Base-by-base conservation (phyloP, 768 basidiomycete genomes). In the Amanita rubescens region DNA sequence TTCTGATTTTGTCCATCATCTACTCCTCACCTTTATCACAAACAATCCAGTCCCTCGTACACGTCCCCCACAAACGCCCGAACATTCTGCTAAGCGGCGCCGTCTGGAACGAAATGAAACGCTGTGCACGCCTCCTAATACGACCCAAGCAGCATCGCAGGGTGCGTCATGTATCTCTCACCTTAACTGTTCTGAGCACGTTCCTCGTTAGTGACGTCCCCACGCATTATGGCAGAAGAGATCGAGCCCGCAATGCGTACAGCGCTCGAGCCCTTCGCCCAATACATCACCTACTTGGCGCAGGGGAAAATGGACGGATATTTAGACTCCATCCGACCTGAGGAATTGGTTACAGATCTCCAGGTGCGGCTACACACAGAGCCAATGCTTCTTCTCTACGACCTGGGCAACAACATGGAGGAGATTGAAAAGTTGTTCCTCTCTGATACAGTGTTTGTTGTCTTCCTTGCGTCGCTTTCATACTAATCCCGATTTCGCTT, bases 361-460 rank as follows among this genome's bases (percentile, higher is more conserved):
- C 22, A 32, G 17, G 44, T 54, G 44, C 17, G 20, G 41, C 34
- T 48, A 32, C 41, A 33, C 33, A 53, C 9, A 34, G 24, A 57
- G 22, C 56, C 52, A 49, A 49, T 46, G 34, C 56, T 57, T 57
- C 56, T 57, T 52, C 41, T 57, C 47, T 46, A 57, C 43, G 56
- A 25, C 30, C 56, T 57, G 34, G 56, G 56, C 44, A 49, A 57
- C 19, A 34, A 57, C 45, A 35, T 41, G 53, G 35, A 54, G 53
- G 35, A 1, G 45, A 54, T 53, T 39, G 24, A 54, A 27, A 49
- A 49, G 17, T 45, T 57, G 35, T 57, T 57, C 53, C 34, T 32
- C 25, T 8, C 12, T 43, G 47, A 57, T 50, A 57, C 52, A 34
- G 52, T 54, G 56, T 57, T 33, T 48, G 56, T 57, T 51, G 44